A percentile compares a stretch with the other conserved stretches of the same genome.
Evolutionary conservation across 352 stramenopile species (phyloP).

Genomic region (Pythium grandisporangium): DNA sequence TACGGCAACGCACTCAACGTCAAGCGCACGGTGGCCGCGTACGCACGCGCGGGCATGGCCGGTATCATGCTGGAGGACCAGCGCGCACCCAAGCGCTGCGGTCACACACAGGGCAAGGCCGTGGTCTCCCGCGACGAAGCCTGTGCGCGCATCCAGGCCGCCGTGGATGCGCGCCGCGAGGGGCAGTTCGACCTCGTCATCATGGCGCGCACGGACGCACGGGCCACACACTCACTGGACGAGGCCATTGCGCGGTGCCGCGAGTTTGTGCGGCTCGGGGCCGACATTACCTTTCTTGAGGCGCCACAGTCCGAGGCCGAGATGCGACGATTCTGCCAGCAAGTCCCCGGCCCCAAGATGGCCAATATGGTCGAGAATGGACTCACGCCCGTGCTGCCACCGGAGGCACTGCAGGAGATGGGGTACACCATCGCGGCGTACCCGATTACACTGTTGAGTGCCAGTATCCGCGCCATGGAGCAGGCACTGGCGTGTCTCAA

Average conservation of each 20-base stretch:
- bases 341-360: conserved; percentile 89
- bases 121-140: conserved; percentile 85
- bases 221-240: conserved; percentile 83
- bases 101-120: conserved; percentile 87
- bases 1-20: conserved; percentile 94
- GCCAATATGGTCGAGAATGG: conserved; percentile 95
- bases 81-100: conserved; percentile 88
- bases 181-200: conserved; percentile 89
- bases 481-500: conserved; percentile 78
- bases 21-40: conserved; percentile 87
- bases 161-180: conserved; percentile 84
- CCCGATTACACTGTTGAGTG: conserved; percentile 90
- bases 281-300: conserved; percentile 95
- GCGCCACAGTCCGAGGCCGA: conserved; percentile 85
- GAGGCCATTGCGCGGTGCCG: conserved; percentile 90
- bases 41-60: conserved; percentile 86
- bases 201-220: conserved; percentile 90
- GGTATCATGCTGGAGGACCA: conserved; percentile 95
- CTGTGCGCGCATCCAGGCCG: conserved; percentile 75
- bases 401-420: conserved; percentile 82
- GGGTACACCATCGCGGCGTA: conserved; percentile 93
- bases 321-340: conserved; percentile 87
- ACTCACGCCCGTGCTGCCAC: conserved; percentile 86
- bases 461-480: conserved; percentile 91
- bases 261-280: conserved; percentile 85